These are phyloP conservation scores for Metschnikowia kofuensis DNA, from an alignment of 805 yeast genomes.

Conservation along the genomic window DNA sequence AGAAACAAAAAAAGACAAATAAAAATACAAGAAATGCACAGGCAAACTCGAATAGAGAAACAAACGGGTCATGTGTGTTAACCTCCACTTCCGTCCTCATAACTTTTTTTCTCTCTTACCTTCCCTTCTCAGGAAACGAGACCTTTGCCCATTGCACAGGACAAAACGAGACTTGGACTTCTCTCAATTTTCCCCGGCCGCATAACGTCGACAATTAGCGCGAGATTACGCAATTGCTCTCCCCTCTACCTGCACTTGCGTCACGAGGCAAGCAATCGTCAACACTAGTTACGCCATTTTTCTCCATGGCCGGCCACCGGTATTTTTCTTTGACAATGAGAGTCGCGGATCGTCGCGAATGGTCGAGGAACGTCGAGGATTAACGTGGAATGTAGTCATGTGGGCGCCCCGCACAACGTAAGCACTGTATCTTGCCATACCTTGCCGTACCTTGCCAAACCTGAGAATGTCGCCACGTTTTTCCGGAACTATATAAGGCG, in stretches of 20 bases:
- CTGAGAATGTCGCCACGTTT: too few relatives aligned
- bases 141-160: neutral
- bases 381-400: neutral
- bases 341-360: too few relatives aligned
- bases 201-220: neutral
- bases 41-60: neutral
- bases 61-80: too few relatives aligned
- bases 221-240: neutral
- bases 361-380: neutral
- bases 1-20: too few relatives aligned
- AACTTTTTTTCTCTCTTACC: too few relatives aligned
- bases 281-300: neutral
- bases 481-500: neutral
- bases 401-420: neutral
- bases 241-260: neutral
- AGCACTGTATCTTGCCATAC: too few relatives aligned
- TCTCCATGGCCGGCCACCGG: neutral
- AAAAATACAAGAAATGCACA: too few relatives aligned
- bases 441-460: too few relatives aligned
- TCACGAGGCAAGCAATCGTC: neutral
- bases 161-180: neutral
- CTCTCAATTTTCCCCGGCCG: neutral
- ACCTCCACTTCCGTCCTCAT: too few relatives aligned
- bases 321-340: too few relatives aligned
- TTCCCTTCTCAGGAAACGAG: neutral